Evolutionary conservation across 352 stramenopile genomes (phyloP).

Genomic region (Globisporangium polare): DNA sequence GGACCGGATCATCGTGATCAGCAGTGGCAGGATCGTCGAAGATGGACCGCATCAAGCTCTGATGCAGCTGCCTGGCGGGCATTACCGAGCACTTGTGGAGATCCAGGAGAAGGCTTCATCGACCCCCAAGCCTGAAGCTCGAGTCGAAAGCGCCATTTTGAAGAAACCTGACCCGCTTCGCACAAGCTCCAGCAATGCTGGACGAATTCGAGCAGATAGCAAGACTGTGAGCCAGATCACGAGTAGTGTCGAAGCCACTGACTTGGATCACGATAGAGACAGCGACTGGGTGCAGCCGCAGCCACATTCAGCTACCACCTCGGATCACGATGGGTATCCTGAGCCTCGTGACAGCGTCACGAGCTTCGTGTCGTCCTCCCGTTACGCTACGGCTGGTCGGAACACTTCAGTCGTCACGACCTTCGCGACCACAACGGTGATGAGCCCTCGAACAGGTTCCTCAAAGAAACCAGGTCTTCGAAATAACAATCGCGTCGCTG

Average conservation of each 20-base stretch:
- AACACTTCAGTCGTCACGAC: background rate
- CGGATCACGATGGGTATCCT: background rate
- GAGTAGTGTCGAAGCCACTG: background rate
- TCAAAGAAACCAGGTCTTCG: background rate
- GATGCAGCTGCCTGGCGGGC: conserved; percentile 35
- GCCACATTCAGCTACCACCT: background rate
- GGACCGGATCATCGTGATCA: conserved; percentile 31
- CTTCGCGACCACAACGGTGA: background rate
- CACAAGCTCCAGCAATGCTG: background rate
- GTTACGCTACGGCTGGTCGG: background rate
- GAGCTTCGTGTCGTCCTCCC: background rate
- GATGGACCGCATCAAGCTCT: conserved; percentile 81
- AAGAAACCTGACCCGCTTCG: background rate
- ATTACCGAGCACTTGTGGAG: conserved; percentile 43
- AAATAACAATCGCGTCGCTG: background rate
- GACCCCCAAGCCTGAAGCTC: background rate
- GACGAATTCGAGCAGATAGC: background rate
- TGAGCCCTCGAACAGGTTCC: background rate
- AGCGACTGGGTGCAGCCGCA: background rate
- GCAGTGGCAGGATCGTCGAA: conserved; percentile 4
- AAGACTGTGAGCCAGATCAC: conserved; percentile 1
- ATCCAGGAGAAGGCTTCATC: conserved; percentile 2
- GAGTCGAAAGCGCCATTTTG: background rate
- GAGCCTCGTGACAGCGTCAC: background rate
- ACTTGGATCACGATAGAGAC: background rate